phyloP scores from a whole-genome alignment of 1,139 yeast genomes.

The Zygosaccharomyces sapae region DNA sequence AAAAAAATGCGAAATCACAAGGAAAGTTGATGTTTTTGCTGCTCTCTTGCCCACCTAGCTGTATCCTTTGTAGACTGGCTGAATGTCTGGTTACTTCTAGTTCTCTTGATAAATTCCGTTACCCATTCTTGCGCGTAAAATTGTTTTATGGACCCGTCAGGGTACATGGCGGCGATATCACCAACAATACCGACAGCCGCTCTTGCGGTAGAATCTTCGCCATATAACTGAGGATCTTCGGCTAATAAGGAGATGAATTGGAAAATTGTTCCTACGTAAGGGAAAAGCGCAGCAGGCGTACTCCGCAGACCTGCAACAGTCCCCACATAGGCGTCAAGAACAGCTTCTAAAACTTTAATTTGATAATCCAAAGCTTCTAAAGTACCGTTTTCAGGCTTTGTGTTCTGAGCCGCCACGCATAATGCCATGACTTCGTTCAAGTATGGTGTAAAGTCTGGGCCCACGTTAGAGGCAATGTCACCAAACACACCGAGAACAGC shows the following conservation, averaged over 20 bases:
- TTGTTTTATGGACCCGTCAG: conserved; percentile 65
- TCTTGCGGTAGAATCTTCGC: conserved; percentile 64
- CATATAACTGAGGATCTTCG: conserved; percentile 54
- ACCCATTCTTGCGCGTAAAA: conserved; percentile 74
- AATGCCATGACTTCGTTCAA: conserved; percentile 70
- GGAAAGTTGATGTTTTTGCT: conserved; percentile 38
- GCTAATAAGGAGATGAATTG: conserved; percentile 60
- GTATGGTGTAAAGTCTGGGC: conserved; percentile 68
- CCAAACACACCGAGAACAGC: conserved; percentile 92
- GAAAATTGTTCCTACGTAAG: conserved; percentile 66
- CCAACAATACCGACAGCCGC: conserved; percentile 87
- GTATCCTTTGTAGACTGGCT: conserved; percentile 72
- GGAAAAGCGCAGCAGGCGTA: conserved; percentile 59
- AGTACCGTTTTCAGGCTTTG: conserved; percentile 51
- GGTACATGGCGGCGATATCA: conserved; percentile 84
- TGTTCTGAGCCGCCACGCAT: conserved; percentile 43
- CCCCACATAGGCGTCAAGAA: conserved; percentile 92
- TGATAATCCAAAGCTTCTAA: conserved; percentile 76
- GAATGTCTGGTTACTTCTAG: conserved; percentile 60
- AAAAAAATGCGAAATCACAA: conserved; percentile 18
- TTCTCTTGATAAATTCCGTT: conserved; percentile 66
- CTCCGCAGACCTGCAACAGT: conserved; percentile 81
- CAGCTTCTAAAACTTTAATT: conserved; percentile 71
- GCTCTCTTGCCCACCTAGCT: conserved; percentile 96
- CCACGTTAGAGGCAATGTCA: conserved; percentile 87